A percentile compares a stretch with the other conserved stretches of the same genome.
Conservation (phyloP, 768 basidiomycete genomes). For the Gloeopeniophorella convolvens region DNA sequence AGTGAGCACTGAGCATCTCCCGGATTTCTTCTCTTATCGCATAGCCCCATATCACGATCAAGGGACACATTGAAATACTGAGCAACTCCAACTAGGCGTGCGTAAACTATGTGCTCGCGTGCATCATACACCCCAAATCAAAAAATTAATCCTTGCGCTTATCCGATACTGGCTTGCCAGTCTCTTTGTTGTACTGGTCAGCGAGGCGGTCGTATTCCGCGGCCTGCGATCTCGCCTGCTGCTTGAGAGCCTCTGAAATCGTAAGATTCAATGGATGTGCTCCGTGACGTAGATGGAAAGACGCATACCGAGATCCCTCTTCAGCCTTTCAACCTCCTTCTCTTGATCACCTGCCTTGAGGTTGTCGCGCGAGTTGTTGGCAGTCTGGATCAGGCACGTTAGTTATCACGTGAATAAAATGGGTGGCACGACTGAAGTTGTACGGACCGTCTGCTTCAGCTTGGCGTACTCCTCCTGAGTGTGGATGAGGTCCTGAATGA, state of each 20-base stretch:
- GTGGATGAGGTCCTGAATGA: constrained; percentile 86
- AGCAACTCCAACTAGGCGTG: no score
- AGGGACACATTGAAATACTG: not conserved
- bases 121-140: not conserved
- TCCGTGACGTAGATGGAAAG: not conserved
- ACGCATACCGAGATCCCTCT: constrained; percentile 46
- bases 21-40: no score
- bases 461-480: constrained; percentile 83
- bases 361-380: constrained; percentile 28
- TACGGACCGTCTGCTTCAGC: constrained; percentile 53
- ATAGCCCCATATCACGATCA: no score
- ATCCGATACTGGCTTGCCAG: constrained; percentile 45
- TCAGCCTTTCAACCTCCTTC: constrained; percentile 60
- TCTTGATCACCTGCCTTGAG: constrained; percentile 34
- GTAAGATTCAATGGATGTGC: not conserved
- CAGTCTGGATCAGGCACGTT: constrained; percentile 26
- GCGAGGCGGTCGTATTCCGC: constrained; percentile 80
- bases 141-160: constrained; percentile 57
- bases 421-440: not conserved
- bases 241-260: constrained; percentile 64
- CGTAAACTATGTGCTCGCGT: not conserved
- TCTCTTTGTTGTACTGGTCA: constrained; percentile 65
- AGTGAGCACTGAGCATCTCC: no score
- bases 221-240: constrained; percentile 73
- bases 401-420: not conserved